These are phyloP conservation scores for Phlebopus sp. DNA, from an alignment of 1,284 basidiomycete genomes.

Conservation along the genomic window DNA sequence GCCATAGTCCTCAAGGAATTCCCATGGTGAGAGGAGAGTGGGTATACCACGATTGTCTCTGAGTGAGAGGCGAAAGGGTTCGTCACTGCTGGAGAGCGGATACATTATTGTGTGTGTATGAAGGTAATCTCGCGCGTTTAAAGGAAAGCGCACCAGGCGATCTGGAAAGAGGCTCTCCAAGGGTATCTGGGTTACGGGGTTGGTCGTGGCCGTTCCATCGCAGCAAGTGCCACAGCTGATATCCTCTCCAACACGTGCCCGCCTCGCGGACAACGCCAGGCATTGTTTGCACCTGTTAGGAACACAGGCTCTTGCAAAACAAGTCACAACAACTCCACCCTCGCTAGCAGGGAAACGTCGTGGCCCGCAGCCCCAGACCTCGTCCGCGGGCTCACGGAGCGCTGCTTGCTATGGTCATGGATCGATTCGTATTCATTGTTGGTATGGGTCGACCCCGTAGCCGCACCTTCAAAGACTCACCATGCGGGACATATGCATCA, in stretches of 20 bases:
- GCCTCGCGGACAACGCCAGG: slow-evolving; percentile 27
- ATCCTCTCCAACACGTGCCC: slow-evolving; percentile 29
- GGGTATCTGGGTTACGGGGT: slow-evolving; percentile 14
- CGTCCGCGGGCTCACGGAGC: too few species aligned
- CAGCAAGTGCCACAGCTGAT: slow-evolving; percentile 19
- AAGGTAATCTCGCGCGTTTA: slow-evolving; percentile 6
- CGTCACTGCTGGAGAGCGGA: slow-evolving; percentile 31
- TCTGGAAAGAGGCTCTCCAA: slow-evolving; percentile 6
- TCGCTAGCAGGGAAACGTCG: background rate
- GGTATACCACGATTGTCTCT: slow-evolving; percentile 32
- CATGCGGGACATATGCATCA: too few species aligned
- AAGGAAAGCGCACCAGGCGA: slow-evolving; percentile 23
- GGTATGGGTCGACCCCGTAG: too few species aligned
- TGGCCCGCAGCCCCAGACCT: background rate
- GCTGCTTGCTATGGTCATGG: too few species aligned
- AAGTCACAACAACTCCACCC: slow-evolving; percentile 5
- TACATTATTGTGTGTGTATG: slow-evolving; percentile 23
- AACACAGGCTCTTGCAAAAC: slow-evolving; percentile 13
- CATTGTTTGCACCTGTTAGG: slow-evolving; percentile 27
- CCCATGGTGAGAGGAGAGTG: slow-evolving; percentile 37
- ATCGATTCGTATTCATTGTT: too few species aligned
- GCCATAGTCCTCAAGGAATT: slow-evolving; percentile 39
- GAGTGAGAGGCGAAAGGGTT: slow-evolving; percentile 26
- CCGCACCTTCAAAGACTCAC: too few species aligned
- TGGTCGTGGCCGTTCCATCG: slow-evolving; percentile 7